Evolutionary conservation across 2,329 filamentous ascomycete species (phyloP), one percentile per base, ranked within the genome.

Genomic region (Exserohilum turcica): DNA sequence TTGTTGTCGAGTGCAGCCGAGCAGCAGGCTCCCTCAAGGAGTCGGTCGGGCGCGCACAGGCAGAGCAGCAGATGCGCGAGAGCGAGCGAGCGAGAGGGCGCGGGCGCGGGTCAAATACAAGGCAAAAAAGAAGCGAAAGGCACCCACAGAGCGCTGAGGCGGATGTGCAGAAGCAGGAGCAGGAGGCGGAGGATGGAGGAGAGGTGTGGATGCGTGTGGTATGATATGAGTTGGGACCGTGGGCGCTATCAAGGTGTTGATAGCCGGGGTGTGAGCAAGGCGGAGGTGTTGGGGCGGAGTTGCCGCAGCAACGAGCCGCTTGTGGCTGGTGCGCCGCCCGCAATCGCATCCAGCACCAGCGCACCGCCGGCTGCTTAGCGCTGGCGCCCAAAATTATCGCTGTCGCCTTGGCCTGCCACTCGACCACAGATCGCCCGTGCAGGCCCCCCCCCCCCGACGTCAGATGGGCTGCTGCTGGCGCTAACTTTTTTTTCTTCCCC

Each of bases 11-110:
- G 29, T 28, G 48, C 46, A 37, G 57, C 56, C 54, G 60, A 68
- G 67, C 66, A 74, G 73, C 71, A 71, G 64, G 48, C 66, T 65
- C 62, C 64, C 32, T 66, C 65, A 58, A 67, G 63, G 64, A 66
- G 59, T 40, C 18, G 35, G 59, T 40, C 18, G 35, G 42, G 61
- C 8, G 42, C 43, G 61, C 57, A 57, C 56, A 54, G 56, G 43
- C 24, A 43, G 50, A 31, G 51, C 58, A 27, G 53, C 16, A 24
- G 6, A 29, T 24, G 38, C 38, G 12, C n/a, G n/a, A n/a, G 38
- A n/a, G 19, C 13, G 16, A 21, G 36, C 19, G 21, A 6, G 36
- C 8, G 10, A 38, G 36, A 9, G 21, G 21, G 24, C 28, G 38
- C 16, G 60, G 53, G 57, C 60, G 57, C 40, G 38, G 49, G 59